These are phyloP conservation scores for Brassica cretica DNA, from an alignment of 345 rosid genomes.

Conservation along the genomic window DNA sequence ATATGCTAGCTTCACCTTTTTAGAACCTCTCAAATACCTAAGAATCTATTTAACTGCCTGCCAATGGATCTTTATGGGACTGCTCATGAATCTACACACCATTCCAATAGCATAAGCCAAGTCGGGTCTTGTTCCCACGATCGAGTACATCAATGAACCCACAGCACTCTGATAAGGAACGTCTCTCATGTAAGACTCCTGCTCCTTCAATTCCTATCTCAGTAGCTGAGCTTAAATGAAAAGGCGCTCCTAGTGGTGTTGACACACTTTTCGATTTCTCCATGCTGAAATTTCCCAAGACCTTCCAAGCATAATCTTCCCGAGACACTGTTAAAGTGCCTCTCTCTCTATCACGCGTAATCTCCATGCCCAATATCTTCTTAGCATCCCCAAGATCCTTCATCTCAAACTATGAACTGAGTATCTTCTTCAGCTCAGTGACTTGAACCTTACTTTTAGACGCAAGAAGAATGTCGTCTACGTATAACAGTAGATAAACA, in stretches of 20 bases:
- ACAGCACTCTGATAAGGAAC: background rate
- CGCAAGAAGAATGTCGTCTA: background rate
- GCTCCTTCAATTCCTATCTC: background rate
- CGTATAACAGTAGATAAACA: background rate
- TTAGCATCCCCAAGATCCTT: background rate
- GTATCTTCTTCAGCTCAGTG: rapidly evolving
- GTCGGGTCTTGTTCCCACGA: background rate
- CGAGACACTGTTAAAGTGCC: background rate
- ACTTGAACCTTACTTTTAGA: background rate
- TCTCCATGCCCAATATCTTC: background rate
- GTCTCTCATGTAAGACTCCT: background rate
- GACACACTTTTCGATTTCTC: background rate
- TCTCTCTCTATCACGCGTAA: background rate
- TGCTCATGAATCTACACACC: background rate
- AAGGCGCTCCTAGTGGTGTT: background rate
- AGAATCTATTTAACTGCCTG: background rate
- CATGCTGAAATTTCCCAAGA: background rate
- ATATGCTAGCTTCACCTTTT: background rate
- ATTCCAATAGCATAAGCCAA: background rate
- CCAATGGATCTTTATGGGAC: background rate
- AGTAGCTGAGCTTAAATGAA: background rate
- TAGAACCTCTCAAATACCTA: background rate
- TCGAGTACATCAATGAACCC: background rate
- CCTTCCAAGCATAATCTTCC: background rate
- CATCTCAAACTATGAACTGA: background rate